phyloP scores from a whole-genome alignment of 75 land plant genomes.

The Sequoiadendron giganteum region DNA sequence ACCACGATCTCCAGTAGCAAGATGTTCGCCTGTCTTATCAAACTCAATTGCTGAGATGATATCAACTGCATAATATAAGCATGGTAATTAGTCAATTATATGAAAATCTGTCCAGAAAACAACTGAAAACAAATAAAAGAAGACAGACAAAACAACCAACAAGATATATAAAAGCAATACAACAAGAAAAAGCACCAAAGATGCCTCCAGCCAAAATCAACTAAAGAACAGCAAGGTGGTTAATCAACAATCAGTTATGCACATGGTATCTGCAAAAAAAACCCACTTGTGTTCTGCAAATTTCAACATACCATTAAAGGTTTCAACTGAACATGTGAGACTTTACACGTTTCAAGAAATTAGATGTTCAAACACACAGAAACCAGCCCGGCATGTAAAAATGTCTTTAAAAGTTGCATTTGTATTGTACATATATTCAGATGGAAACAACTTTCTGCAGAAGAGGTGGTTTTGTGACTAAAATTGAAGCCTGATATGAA shows the following conservation, averaged over 20 bases:
- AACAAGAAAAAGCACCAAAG: background rate
- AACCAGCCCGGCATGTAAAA: background rate
- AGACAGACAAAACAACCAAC: background rate
- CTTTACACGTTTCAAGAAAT: background rate
- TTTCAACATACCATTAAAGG: background rate
- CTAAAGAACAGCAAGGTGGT: background rate
- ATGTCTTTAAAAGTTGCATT: background rate
- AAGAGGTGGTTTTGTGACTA: background rate
- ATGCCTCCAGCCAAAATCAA: background rate
- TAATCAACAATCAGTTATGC: background rate
- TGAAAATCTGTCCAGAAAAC: background rate
- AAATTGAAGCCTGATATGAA: background rate
- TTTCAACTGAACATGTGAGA: background rate
- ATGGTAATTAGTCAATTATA: background rate
- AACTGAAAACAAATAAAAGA: background rate
- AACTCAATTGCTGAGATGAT: slow-evolving; percentile 94
- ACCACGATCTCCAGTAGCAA: slow-evolving; percentile 97
- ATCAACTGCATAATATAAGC: slow-evolving; percentile 50
- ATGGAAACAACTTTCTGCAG: background rate
- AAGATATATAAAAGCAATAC: background rate
- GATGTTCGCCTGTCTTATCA: slow-evolving; percentile 89
- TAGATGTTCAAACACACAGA: background rate
- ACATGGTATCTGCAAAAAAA: background rate
- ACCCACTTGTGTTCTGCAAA: background rate
- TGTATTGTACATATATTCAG: background rate